These are phyloP conservation scores for Pleurotus sapidus DNA, from an alignment of 768 basidiomycete species.

Conservation along the genomic window DNA sequence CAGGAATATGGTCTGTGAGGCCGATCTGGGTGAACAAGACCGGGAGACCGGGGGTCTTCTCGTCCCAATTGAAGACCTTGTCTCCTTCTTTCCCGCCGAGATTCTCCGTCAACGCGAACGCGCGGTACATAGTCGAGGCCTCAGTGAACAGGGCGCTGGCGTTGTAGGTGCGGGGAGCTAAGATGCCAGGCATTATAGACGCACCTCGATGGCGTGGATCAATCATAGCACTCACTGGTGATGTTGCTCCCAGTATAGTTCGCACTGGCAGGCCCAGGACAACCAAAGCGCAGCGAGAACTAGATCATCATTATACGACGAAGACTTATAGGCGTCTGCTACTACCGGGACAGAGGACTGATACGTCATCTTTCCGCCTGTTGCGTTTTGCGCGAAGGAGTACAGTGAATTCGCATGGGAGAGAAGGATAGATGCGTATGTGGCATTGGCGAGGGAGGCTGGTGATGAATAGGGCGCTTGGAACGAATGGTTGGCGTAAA, in stretches of 20 bases:
- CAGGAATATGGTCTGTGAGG: slow-evolving; percentile 49
- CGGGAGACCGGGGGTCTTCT: slow-evolving; percentile 71
- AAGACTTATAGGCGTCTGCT: slow-evolving; percentile 65
- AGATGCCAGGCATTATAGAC: no score
- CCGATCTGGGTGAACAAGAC: slow-evolving; percentile 77
- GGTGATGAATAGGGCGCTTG: slow-evolving; percentile 48
- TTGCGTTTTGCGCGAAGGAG: slow-evolving; percentile 68
- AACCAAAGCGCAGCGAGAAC: slow-evolving; percentile 76
- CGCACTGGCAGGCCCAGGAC: slow-evolving; percentile 55
- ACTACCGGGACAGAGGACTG: slow-evolving; percentile 68
- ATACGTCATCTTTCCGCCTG: slow-evolving; percentile 58
- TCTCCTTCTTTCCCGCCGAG: slow-evolving; percentile 42
- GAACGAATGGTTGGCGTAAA: slow-evolving; percentile 67
- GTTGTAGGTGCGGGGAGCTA: not conserved
- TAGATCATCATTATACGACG: slow-evolving; percentile 71
- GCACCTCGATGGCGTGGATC: no score
- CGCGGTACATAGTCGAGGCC: slow-evolving; percentile 43
- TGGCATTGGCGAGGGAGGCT: slow-evolving; percentile 66
- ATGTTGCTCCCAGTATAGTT: not conserved
- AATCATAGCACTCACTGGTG: not conserved
- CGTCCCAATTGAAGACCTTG: slow-evolving; percentile 85
- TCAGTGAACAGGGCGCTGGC: not conserved
- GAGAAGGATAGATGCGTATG: slow-evolving; percentile 69
- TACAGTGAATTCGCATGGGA: slow-evolving; percentile 77
- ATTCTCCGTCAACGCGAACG: slow-evolving; percentile 1